A percentile compares a stretch with the other conserved stretches of the same genome.
Conservation (phyloP, 2,329 filamentous ascomycete genomes). For the Falciphora oryzae region DNA sequence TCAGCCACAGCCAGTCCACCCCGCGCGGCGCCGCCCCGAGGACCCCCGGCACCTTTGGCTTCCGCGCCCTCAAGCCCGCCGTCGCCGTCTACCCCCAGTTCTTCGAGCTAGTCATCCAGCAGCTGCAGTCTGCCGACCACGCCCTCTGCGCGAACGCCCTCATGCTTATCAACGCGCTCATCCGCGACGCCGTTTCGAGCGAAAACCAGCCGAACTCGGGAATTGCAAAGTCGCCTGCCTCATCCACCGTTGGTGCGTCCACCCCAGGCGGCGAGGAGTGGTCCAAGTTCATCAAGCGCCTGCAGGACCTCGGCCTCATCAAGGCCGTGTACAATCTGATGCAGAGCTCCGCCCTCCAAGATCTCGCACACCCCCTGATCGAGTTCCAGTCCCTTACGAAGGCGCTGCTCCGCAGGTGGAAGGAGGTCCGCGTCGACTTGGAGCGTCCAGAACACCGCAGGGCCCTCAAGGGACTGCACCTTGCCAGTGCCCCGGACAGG, state of each 20-base stretch:
- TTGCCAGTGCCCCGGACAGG: constrained; percentile 70
- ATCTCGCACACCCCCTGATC: constrained; percentile 80
- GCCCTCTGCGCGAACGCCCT: constrained; percentile 91
- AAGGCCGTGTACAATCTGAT: constrained; percentile 88
- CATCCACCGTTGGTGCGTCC: constrained; percentile 26
- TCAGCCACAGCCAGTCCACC: constrained; percentile 71
- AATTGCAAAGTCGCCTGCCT: constrained; percentile 17
- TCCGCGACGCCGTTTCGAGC: constrained; percentile 80
- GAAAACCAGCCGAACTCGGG: constrained; percentile 45
- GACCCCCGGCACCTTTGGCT: constrained; percentile 66
- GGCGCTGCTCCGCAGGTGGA: constrained; percentile 80
- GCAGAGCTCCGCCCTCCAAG: constrained; percentile 88
- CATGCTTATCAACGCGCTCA: constrained; percentile 91
- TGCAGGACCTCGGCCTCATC: constrained; percentile 91
- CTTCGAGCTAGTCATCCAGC: constrained; percentile 85
- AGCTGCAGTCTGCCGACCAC: constrained; percentile 90
- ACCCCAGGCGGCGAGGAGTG: constrained; percentile 61
- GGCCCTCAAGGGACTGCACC: constrained; percentile 77
- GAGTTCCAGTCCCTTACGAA: constrained; percentile 94
- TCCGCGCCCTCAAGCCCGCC: constrained; percentile 85
- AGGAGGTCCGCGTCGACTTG: constrained; percentile 74
- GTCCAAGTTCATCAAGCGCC: constrained; percentile 88
- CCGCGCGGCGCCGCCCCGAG: constrained; percentile 26
- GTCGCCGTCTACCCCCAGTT: constrained; percentile 90
- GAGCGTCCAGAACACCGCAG: constrained; percentile 84